Evolutionary conservation across 164 flowering plant species (phyloP), one percentile per base, ranked within the genome.

Genomic region (Vitis riparia): DNA sequence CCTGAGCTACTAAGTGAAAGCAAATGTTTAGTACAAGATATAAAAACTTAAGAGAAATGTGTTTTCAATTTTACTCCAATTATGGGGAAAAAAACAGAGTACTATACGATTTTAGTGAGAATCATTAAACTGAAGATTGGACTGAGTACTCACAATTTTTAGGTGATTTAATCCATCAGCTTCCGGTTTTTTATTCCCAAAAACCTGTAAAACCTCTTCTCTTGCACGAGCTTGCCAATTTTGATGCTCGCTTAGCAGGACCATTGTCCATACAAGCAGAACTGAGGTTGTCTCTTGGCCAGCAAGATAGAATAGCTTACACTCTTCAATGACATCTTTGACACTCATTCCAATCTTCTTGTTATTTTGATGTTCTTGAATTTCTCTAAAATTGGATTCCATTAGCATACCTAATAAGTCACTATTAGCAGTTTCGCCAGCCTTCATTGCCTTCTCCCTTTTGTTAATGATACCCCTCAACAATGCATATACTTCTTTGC

Each of bases 201-300:
- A 57, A 15, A 57, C n/a, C n/a, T 57, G 60, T 8, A 57, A 19
- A 15, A 57, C 60, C 60, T 57, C 60, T 19, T 57, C n/a, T 19
- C 60, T 57, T 8, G 60, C 60, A 7, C 60, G 60, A 15, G n/a
- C 60, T 57, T 57, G 3, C 60, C 60, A 57, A 1, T 17, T 8
- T 15, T 3, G n/a, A 19, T 57, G n/a, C 17, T 12, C 19, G 19
- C 60, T 57, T 19, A 57, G 16, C 60, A 57, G 16, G 60, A 57
- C 8, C 13, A 57, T 57, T 14, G 60, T 57, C 60, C 60, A 57
- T 12, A 17, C 19, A 9, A 57, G 19, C 2, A 57, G 1, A 9
- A 17, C 19, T 19, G 60, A 57, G n/a, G 60, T 57, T 9, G 60
- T 57, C 19, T 57, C 60, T 57, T 57, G 60, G 9, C 60, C 60